phyloP scores from a whole-genome alignment of 208 protist species.

The Endotrypanum monterogeii region DNA sequence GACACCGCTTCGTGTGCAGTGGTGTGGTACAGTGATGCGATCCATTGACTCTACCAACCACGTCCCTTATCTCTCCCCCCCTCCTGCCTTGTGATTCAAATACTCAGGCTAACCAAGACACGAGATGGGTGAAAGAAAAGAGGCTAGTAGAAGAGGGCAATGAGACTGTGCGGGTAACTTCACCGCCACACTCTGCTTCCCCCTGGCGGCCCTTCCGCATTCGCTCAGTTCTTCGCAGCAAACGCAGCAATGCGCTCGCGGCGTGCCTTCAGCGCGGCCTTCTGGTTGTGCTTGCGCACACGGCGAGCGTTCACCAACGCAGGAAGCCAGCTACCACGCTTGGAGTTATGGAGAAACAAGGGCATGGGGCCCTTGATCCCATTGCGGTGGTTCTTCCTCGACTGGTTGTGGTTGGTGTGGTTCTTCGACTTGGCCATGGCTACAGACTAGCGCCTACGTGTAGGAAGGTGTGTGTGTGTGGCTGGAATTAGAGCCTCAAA shows the following conservation, averaged over 20 bases:
- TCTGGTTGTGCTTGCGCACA: conserved; percentile 90
- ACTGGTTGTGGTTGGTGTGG: conserved; percentile 95
- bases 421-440: conserved; percentile 94
- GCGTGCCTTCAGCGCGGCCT: conserved; percentile 74
- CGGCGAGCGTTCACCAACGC: conserved; percentile 80
- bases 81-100: neutral
- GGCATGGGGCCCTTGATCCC: conserved; percentile 87
- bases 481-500: conserved; percentile 17
- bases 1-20: neutral
- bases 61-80: conserved; percentile 2
- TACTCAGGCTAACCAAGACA: neutral
- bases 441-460: conserved; percentile 6
- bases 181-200: neutral
- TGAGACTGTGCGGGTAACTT: neutral
- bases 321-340: conserved; percentile 81
- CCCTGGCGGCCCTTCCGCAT: neutral
- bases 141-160: neutral
- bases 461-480: neutral
- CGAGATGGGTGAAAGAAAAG: neutral
- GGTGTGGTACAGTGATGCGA: neutral
- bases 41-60: neutral
- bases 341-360: conserved; percentile 75
- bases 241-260: conserved; percentile 72
- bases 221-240: conserved; percentile 37
- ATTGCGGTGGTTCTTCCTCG: conserved; percentile 92